A percentile compares a stretch with the other conserved stretches of the same genome.
phyloP scores from a whole-genome alignment of 192 early-diverging fungal genomes.

The Backusella tarrabulga region DNA sequence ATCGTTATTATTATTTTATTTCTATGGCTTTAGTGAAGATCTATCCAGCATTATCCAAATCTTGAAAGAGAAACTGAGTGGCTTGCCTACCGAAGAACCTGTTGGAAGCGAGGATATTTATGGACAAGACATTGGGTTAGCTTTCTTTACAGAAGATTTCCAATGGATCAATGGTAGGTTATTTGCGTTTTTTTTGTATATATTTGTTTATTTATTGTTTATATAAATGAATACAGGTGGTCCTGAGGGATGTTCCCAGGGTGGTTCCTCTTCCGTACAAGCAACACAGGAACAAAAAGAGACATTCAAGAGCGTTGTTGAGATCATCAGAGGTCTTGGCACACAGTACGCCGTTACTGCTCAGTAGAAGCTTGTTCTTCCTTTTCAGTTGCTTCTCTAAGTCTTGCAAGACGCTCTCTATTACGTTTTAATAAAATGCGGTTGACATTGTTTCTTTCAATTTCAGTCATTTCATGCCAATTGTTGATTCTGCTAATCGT shows the following conservation, averaged over 20 bases:
- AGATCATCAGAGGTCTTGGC: slow-evolving; percentile 12
- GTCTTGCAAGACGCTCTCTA: slow-evolving; percentile 27
- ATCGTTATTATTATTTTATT: background rate
- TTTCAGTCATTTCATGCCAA: slow-evolving; percentile 52
- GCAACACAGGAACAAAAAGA: slow-evolving; percentile 34
- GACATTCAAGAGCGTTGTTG: slow-evolving; percentile 27
- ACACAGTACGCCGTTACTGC: slow-evolving; percentile 19
- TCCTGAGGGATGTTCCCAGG: slow-evolving; percentile 29
- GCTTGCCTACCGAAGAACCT: slow-evolving; percentile 30
- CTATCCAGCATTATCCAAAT: slow-evolving; percentile 5
- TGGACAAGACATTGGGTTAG: slow-evolving; percentile 31
- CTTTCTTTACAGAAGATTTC: slow-evolving; percentile 31
- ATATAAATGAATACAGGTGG: slow-evolving; percentile 21
- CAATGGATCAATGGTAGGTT: slow-evolving; percentile 36
- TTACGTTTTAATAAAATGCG: slow-evolving; percentile 50
- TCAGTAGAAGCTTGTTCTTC: slow-evolving; percentile 10
- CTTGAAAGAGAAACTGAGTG: slow-evolving; percentile 6
- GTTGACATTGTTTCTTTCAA: slow-evolving; percentile 50
- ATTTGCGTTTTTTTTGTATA: background rate
- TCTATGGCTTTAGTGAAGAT: slow-evolving; percentile 18
- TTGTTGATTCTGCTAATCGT: slow-evolving; percentile 52
- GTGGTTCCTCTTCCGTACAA: slow-evolving; percentile 16
- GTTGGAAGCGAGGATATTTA: slow-evolving; percentile 40
- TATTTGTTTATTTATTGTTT: background rate
- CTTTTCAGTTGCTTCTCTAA: slow-evolving; percentile 16